phyloP scores from a whole-genome alignment of 1,284 basidiomycete genomes.

The Termitomyces sp. region DNA sequence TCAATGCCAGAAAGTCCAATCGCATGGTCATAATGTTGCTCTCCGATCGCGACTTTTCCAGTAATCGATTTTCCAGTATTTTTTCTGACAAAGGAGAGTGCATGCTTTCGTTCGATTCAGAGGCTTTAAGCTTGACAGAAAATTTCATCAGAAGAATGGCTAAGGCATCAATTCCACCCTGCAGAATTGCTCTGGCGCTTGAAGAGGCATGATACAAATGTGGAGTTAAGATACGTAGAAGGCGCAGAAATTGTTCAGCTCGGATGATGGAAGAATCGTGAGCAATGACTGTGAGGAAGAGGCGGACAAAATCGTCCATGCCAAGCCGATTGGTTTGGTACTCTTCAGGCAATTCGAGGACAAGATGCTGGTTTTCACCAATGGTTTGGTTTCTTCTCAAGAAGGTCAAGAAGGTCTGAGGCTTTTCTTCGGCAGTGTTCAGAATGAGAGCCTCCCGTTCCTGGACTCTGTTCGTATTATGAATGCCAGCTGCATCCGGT shows the following conservation, averaged over 20 bases:
- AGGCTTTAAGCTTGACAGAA: constrained; percentile 40
- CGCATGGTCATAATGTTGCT: constrained; percentile 57
- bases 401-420: constrained; percentile 55
- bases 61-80: constrained; percentile 30
- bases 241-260: constrained; percentile 62
- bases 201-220: constrained; percentile 51
- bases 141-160: constrained; percentile 50
- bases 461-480: constrained; percentile 58
- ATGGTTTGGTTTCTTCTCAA: constrained; percentile 40
- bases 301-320: constrained; percentile 64
- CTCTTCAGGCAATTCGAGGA: constrained; percentile 51
- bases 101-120: constrained; percentile 30
- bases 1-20: constrained; percentile 59
- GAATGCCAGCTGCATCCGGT: constrained; percentile 63
- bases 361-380: constrained; percentile 30
- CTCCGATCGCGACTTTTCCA: constrained; percentile 39
- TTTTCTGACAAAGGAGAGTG: constrained; percentile 22
- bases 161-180: constrained; percentile 67
- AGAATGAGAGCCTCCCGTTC: constrained; percentile 72
- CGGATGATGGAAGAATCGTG: constrained; percentile 64
- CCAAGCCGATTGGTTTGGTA: constrained; percentile 56
- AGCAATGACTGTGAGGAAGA: constrained; percentile 78
- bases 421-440: constrained; percentile 62
- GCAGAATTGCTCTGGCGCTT: constrained; percentile 48
- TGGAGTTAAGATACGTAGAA: constrained; percentile 57